phyloP scores from a whole-genome alignment of 192 early-diverging fungal species.

The Phycomyces blakesleeanus region DNA sequence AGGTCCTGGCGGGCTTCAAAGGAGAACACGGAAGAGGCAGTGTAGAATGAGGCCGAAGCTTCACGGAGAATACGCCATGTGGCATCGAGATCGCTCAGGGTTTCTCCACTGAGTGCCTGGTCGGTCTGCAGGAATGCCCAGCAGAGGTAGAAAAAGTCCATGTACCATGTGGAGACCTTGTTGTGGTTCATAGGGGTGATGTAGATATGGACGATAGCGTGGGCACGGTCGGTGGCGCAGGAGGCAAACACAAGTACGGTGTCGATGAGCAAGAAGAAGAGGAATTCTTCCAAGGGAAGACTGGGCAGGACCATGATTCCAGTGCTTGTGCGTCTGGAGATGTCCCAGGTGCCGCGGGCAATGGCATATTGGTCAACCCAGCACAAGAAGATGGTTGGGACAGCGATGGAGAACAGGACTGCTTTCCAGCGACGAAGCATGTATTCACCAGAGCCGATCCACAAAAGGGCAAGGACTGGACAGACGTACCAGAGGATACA shows the following conservation, averaged over 20 bases:
- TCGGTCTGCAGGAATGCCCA: slow-evolving; percentile 24
- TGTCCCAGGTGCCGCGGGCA: slow-evolving; percentile 42
- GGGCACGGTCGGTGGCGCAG: slow-evolving; percentile 28
- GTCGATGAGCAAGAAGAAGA: slow-evolving; percentile 48
- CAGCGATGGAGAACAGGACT: slow-evolving; percentile 17
- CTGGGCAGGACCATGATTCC: slow-evolving; percentile 35
- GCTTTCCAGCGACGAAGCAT: slow-evolving; percentile 31
- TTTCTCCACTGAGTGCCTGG: slow-evolving; percentile 1
- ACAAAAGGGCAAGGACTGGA: slow-evolving; percentile 46
- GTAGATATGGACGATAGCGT: slow-evolving; percentile 24
- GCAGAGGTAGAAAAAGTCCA: slow-evolving; percentile 1
- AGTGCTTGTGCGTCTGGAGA: slow-evolving; percentile 35
- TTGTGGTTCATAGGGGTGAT: background rate
- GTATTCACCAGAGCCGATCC: slow-evolving; percentile 46
- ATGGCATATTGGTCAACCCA: slow-evolving; percentile 46
- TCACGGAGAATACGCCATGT: slow-evolving; percentile 19
- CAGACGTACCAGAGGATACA: slow-evolving; percentile 44
- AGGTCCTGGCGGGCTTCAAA: slow-evolving; percentile 30
- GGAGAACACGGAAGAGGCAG: slow-evolving; percentile 34
- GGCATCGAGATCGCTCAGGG: slow-evolving; percentile 17
- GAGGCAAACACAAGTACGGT: slow-evolving; percentile 35
- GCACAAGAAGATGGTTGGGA: slow-evolving; percentile 47
- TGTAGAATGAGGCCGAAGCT: slow-evolving; percentile 32
- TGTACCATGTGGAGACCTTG: background rate
- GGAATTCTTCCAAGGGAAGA: slow-evolving; percentile 50